These are phyloP conservation scores for Groenewaldozyma tartarivorans DNA, from an alignment of 805 yeast species.

Conservation along the genomic window DNA sequence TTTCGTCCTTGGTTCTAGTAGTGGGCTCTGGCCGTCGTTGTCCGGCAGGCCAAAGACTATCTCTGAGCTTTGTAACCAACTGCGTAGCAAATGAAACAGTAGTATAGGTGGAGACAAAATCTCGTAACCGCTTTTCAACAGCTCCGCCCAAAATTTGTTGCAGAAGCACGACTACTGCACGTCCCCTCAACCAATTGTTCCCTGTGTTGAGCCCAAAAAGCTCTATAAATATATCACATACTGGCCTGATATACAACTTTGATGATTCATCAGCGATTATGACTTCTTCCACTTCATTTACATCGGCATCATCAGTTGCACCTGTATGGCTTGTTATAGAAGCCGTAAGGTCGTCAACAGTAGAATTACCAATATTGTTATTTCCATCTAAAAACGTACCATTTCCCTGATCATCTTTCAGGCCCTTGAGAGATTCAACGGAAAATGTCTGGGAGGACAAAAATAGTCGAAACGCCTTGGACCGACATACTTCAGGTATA, in stretches of 20 bases:
- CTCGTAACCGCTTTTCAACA: slow-evolving; percentile 55
- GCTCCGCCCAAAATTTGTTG: slow-evolving; percentile 86
- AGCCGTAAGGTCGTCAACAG: not conserved
- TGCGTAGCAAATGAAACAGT: slow-evolving; percentile 12
- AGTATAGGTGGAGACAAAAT: slow-evolving; percentile 28
- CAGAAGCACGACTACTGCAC: slow-evolving; percentile 68
- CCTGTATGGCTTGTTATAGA: not conserved
- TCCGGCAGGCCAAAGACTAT: slow-evolving; percentile 44
- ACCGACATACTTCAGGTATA: slow-evolving; percentile 63
- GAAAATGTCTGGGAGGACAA: slow-evolving; percentile 61
- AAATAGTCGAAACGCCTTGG: slow-evolving; percentile 63
- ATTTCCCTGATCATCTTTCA: not conserved
- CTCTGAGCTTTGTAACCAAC: slow-evolving; percentile 19
- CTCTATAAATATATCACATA: slow-evolving; percentile 64
- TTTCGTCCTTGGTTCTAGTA: slow-evolving; percentile 43
- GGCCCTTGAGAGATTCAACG: slow-evolving; percentile 16
- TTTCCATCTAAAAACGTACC: no score
- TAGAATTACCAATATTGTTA: not conserved
- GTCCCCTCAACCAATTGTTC: slow-evolving; percentile 73
- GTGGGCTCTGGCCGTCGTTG: slow-evolving; percentile 25
- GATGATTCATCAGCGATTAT: slow-evolving; percentile 6
- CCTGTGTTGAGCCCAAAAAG: slow-evolving; percentile 58
- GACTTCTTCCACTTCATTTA: slow-evolving; percentile 12
- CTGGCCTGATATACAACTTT: slow-evolving; percentile 63
- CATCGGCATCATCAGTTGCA: not conserved